These are phyloP conservation scores for Talaromyces borbonicus DNA, from an alignment of 495 filamentous ascomycete genomes.

Conservation along the genomic window DNA sequence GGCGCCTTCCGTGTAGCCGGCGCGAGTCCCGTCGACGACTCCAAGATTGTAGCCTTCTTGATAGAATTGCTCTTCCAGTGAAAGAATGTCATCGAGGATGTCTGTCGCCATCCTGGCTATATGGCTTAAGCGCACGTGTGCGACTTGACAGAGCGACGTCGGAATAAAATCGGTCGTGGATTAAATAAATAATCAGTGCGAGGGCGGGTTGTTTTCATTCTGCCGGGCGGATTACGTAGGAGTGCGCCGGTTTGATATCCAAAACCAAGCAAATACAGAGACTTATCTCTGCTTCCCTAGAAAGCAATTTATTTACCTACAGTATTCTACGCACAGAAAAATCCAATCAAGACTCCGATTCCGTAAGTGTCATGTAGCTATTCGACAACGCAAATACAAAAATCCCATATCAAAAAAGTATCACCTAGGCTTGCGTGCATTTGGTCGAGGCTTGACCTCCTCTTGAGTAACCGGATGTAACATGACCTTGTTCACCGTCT, in stretches of 20 bases:
- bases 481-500: constrained; percentile 74
- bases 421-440: constrained; percentile 47
- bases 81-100: constrained; percentile 61
- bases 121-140: too few relatives aligned
- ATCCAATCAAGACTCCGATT: too few relatives aligned
- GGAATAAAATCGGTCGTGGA: not conserved
- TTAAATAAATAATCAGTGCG: not conserved
- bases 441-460: constrained; percentile 72
- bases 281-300: not conserved
- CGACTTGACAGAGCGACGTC: too few relatives aligned
- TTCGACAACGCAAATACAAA: too few relatives aligned
- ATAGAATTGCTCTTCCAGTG: constrained; percentile 79
- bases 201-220: not conserved
- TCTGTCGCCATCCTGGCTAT: constrained; percentile 32
- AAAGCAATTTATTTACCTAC: too few relatives aligned
- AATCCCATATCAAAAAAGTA: too few relatives aligned
- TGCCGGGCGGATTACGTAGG: constrained; percentile 5
- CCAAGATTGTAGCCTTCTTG: constrained; percentile 73
- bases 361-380: too few relatives aligned
- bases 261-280: not conserved
- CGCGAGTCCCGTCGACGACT: constrained; percentile 60
- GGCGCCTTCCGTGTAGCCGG: constrained; percentile 79
- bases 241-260: not conserved
- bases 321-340: too few relatives aligned
- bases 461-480: constrained; percentile 67